Conservation (phyloP, 306 rosid species). For the Crotalaria pallida region DNA sequence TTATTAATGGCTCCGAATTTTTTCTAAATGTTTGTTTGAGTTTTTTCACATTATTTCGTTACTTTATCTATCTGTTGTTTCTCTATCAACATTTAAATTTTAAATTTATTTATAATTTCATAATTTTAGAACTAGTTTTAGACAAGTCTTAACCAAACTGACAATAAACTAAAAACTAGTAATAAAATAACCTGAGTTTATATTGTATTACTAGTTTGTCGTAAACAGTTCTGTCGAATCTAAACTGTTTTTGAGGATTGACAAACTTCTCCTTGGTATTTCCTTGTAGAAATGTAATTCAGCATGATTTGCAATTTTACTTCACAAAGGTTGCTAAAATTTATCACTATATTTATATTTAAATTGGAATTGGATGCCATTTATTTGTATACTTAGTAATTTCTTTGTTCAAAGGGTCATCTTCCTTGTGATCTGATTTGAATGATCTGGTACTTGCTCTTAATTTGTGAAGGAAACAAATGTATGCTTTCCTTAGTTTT, state of each 20-base stretch:
- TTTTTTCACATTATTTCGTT: not conserved
- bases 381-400: slow-evolving; percentile 4
- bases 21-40: not conserved
- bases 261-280: not conserved
- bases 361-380: slow-evolving; percentile 16
- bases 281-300: slow-evolving; percentile 10
- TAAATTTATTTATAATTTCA: too few relatives aligned
- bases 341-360: not conserved
- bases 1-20: too few relatives aligned
- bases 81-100: not conserved
- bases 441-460: not conserved
- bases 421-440: slow-evolving; percentile 13
- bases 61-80: not conserved
- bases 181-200: not conserved
- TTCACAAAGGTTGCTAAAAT: not conserved
- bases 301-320: slow-evolving; percentile 13
- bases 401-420: not conserved
- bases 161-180: too few relatives aligned
- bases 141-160: not conserved
- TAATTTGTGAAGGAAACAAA: slow-evolving; percentile 8
- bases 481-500: slow-evolving; percentile 20
- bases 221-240: not conserved
- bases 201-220: not conserved
- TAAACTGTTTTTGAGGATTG: not conserved
- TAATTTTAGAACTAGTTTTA: not conserved